Evolutionary conservation across 176 grass and related monocot species (phyloP), one percentile per base, ranked within the genome.

Genomic region (Leersia perrieri): DNA sequence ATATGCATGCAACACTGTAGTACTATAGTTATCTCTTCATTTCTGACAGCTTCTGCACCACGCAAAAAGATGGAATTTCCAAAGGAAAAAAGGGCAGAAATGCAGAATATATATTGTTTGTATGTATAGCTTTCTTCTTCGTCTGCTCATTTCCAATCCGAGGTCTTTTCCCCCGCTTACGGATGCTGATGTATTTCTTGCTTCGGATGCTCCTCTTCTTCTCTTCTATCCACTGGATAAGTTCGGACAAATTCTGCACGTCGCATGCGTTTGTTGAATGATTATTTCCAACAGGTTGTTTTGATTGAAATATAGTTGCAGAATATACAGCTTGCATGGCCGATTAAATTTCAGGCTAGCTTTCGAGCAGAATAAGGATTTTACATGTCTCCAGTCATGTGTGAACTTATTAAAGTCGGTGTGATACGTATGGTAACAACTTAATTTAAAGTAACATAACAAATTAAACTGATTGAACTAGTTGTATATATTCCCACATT

Each of bases 1-100:
- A 26, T 26, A 83, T 51, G 41, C 0, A 63, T 27, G 55, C 3
- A n/a, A 38, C 63, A 23, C 1, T 32, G 28, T 47, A 45, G 60
- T 29, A 60, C 3, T 27, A 25, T 42, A 44, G 22, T 79, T 64
- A 32, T 65, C 5, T 29, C n/a, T 9, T 20, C 57, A 11, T 20
- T 20, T 33, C 73, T 57, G 42, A 83, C 74, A 47, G 60, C 74
- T 45, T 33, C 68, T 74, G 74, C 27, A 0, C 66, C 70, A 88
- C 69, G 86, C 75, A 84, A 79, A 44, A 83, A 44, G 73, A 68
- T 42, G 44, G 34, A 34, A 45, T 68, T 63, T 75, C 68, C 61
- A 62, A 84, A 68, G 61, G 55, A 64, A 64, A 64, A 64, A 53
- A n/a, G 4, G 49, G 49, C 49, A 53, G 49, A 15, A 22, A n/a